A percentile compares a stretch with the other conserved stretches of the same genome.
Evolutionary conservation across 2,329 filamentous ascomycete species (phyloP).

Genomic region (Sarocladium brachiariae): DNA sequence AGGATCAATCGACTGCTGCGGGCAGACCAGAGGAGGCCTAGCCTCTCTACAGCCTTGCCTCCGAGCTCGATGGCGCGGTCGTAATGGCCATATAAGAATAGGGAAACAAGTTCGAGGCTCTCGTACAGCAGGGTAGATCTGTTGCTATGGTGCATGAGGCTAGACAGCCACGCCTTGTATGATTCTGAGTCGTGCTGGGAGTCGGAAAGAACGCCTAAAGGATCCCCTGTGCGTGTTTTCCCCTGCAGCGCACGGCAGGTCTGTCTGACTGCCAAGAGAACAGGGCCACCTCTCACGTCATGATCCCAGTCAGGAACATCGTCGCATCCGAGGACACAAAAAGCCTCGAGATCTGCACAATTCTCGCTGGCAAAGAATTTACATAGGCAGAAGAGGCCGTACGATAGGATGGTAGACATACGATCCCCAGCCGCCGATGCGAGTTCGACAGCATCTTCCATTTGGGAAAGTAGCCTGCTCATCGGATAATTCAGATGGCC

Average conservation of each 20-base stretch:
- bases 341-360: conserved; percentile 60
- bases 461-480: conserved; percentile 46
- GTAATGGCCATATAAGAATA: conserved; percentile 59
- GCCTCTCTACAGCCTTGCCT: conserved; percentile 37
- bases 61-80: conserved; percentile 52
- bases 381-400: conserved; percentile 59
- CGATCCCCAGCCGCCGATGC: conserved; percentile 62
- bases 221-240: conserved; percentile 52
- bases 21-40: conserved; percentile 50
- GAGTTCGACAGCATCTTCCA: conserved; percentile 61
- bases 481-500: conserved; percentile 64
- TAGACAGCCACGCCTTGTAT: conserved; percentile 54
- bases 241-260: conserved; percentile 64
- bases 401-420: conserved; percentile 63
- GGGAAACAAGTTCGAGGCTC: conserved; percentile 54
- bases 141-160: conserved; percentile 49
- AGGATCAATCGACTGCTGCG: conserved; percentile 51
- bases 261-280: conserved; percentile 61
- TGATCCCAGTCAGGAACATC: conserved; percentile 66
- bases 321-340: conserved; percentile 64
- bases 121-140: conserved; percentile 63
- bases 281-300: conserved; percentile 64
- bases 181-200: conserved; percentile 52
- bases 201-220: conserved; percentile 57
- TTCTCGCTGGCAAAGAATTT: conserved; percentile 66